Base-by-base conservation (phyloP, 2,329 filamentous ascomycete species). In the Tolypocladium nubicola region DNA sequence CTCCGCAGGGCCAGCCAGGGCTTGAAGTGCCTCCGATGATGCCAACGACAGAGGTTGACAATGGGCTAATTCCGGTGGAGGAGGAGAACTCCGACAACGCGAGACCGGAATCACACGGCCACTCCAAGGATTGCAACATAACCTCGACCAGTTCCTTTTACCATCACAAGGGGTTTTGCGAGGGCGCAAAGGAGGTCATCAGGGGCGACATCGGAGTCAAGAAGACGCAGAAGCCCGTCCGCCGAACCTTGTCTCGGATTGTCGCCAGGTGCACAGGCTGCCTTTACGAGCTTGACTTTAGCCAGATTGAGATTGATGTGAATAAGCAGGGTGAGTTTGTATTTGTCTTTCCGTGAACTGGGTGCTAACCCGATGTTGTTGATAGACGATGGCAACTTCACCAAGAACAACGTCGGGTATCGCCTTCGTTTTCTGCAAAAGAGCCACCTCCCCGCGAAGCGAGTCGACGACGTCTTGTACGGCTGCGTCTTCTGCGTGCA, bases 361-460 rank as follows among this genome's bases (percentile, higher is more conserved):
- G 2, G 14, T 5, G 19, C 40, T 47, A 23, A 39, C 23, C 19
- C 16, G 3, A 16, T 16, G 9, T 43, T 9, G 4, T 21, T 35
- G n/a, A 38, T 30, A 61, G 59, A 59, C 57, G 66, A 47, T 63
- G 79, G 75, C 4, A 83, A 77, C 61, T 78, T 77, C 56, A 70
- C 70, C 11, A 73, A 76, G 14, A 72, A 71, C 45, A 72, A 70
- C 8, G 72, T 83, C 50, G 71, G 71, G 7, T 83, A 79, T 62
- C 78, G 81, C 9, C 63, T 82, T 2, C 77, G 81, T 1, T 78
- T 83, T 59, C 73, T 84, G 5, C 79, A 80, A 61, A 84, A 84
- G 65, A 77, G 75, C 55, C 81, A 84, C 63, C 57, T 84, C 7
- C 66, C 75, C 0, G 76, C 78, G 6, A 75, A 74, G 56, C 71